Percentiles rank a stretch among this genome's conserved stretches.
These are phyloP conservation scores for Aspergillus novoparasiticus DNA, from an alignment of 2,329 filamentous ascomycete species.

Conservation along the genomic window DNA sequence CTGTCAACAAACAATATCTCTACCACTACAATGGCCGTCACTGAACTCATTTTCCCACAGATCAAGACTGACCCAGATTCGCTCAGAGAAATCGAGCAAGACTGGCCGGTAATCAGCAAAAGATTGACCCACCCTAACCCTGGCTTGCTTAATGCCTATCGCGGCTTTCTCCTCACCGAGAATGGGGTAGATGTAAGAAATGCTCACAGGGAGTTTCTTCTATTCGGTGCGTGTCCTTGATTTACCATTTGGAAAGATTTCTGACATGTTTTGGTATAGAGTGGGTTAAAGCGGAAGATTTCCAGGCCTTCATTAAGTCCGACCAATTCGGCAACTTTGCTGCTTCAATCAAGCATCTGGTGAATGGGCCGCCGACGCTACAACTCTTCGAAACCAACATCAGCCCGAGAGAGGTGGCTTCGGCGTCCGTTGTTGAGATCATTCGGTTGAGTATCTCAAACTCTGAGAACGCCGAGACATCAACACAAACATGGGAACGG, in stretches of 20 bases:
- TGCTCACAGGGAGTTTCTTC: not conserved
- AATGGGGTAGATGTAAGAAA: not conserved
- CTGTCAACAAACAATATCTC: not conserved
- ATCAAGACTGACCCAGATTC: not conserved
- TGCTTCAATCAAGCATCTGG: not conserved
- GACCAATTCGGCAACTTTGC: not conserved
- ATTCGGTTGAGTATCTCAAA: not conserved
- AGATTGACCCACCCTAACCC: not conserved
- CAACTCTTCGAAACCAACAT: not conserved
- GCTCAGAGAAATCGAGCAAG: not conserved
- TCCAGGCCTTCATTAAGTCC: not conserved
- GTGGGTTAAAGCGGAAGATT: not conserved
- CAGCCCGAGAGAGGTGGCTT: not conserved
- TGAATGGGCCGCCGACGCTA: not conserved
- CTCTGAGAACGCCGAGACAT: not conserved
- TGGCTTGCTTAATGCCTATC: not conserved
- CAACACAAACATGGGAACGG: not conserved
- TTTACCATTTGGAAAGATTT: not conserved
- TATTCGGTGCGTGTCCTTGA: not conserved
- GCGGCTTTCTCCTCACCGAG: not conserved
- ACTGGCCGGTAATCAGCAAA: not conserved
- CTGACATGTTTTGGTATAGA: not conserved
- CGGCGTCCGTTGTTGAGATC: not conserved
- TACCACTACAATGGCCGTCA: not conserved
- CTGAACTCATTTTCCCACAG: not conserved